Conservation (phyloP, 306 rosid species). For the Trifolium fragiferum region DNA sequence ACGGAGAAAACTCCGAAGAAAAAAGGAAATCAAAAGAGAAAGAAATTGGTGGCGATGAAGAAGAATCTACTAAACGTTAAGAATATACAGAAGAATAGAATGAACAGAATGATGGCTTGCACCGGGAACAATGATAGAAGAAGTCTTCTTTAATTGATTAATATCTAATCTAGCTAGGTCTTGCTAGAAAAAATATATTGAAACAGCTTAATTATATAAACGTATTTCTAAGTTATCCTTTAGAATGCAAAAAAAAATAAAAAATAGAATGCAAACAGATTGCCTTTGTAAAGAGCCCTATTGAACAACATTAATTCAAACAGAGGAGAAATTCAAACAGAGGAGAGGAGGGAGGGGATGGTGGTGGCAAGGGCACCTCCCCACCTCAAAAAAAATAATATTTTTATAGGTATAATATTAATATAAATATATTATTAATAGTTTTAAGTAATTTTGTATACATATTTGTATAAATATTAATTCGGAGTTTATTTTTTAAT, state of each 20-base stretch:
- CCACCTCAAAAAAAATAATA: no score
- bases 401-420: no score
- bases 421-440: no score
- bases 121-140: slow-evolving; percentile 46
- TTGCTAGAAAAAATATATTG: not conserved
- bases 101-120: slow-evolving; percentile 42
- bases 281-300: not conserved
- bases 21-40: slow-evolving; percentile 40
- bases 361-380: no score
- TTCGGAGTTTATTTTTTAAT: no score
- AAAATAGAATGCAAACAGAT: not conserved
- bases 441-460: no score
- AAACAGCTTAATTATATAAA: not conserved
- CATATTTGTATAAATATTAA: no score
- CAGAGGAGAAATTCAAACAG: no score
- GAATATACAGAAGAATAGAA: slow-evolving; percentile 36
- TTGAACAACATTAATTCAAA: no score
- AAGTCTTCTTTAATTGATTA: slow-evolving; percentile 25
- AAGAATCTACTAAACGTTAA: slow-evolving; percentile 55
- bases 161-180: not conserved
- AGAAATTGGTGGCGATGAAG: slow-evolving; percentile 51
- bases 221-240: not conserved
- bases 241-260: not conserved
- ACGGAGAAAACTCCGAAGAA: slow-evolving; percentile 39
- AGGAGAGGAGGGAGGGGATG: no score